phyloP scores from a whole-genome alignment of 257 asterid genomes.

The Penstemon davidsonii region DNA sequence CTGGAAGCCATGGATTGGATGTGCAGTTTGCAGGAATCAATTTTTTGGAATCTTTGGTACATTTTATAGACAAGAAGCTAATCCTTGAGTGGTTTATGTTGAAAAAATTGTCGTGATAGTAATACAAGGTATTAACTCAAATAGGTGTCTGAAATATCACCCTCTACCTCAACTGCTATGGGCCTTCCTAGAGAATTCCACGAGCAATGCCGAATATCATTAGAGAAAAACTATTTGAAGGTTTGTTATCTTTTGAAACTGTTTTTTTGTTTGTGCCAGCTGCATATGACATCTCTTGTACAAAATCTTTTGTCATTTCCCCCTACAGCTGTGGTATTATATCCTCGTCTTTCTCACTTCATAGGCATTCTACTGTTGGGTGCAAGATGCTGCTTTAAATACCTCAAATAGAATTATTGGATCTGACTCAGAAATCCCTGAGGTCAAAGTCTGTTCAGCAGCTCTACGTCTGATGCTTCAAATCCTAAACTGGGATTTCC shows the following conservation, averaged over 20 bases:
- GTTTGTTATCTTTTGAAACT: constrained; percentile 40
- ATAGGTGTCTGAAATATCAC: constrained; percentile 95
- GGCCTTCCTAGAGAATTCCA: constrained; percentile 98
- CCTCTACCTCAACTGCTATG: constrained; percentile 82
- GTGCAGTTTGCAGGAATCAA: constrained; percentile 74
- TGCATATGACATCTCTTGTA: constrained; percentile 15
- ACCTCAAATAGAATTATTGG: constrained; percentile 63
- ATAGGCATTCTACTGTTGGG: constrained; percentile 86
- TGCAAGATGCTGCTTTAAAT: constrained; percentile 75
- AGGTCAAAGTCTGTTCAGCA: constrained; percentile 75
- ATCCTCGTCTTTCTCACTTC: constrained; percentile 20
- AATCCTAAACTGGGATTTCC: constrained; percentile 91
- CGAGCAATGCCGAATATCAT: constrained; percentile 71
- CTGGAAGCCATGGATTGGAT: constrained; percentile 69
- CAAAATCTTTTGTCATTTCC: constrained; percentile 26
- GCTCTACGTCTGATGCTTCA: constrained; percentile 86
- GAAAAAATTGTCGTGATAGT: constrained; percentile 9
- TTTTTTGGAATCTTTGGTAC: constrained; percentile 84
- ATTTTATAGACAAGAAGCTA: constrained; percentile 24
- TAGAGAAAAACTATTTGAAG: constrained; percentile 87
- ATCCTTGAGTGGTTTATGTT: constrained; percentile 14
- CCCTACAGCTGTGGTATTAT: constrained; percentile 20
- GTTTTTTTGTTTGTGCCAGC: constrained; percentile 13
- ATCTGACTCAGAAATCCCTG: constrained; percentile 69
- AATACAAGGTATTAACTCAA: constrained; percentile 14